phyloP scores from a whole-genome alignment of 2,329 filamentous ascomycete species.

The Mycosphaerelloides madeirae region DNA sequence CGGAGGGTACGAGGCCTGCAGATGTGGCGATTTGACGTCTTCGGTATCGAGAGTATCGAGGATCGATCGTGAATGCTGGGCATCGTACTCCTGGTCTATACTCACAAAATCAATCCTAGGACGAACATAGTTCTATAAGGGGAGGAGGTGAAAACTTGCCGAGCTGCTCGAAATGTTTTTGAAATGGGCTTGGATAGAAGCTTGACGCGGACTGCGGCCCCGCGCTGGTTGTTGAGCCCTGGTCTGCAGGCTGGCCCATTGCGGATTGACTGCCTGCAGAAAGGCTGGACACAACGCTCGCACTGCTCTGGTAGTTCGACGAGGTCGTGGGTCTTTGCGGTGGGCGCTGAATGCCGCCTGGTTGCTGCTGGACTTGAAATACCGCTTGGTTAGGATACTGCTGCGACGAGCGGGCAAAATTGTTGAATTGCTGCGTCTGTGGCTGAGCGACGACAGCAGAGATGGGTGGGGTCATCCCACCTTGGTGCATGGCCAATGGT shows the following conservation, averaged over 20 bases:
- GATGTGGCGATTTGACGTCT: slow-evolving; percentile 17
- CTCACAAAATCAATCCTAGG: slow-evolving; percentile 62
- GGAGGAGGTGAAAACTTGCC: slow-evolving; percentile 66
- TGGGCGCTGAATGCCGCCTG: slow-evolving; percentile 19
- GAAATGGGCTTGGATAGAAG: slow-evolving; percentile 83
- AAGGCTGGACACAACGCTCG: slow-evolving; percentile 32
- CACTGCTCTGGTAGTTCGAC: slow-evolving; percentile 22
- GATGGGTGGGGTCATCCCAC: slow-evolving; percentile 58
- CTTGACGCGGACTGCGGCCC: slow-evolving; percentile 37
- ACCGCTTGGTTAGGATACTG: slow-evolving; percentile 42
- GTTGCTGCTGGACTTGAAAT: slow-evolving; percentile 40
- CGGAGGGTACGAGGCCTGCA: slow-evolving; percentile 26
- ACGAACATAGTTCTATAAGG: slow-evolving; percentile 59
- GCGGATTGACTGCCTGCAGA: slow-evolving; percentile 19
- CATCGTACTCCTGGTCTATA: slow-evolving; percentile 94
- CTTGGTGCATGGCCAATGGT: slow-evolving; percentile 56
- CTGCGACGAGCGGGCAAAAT: slow-evolving; percentile 36
- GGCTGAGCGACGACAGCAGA: slow-evolving; percentile 53
- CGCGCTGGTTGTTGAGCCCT: slow-evolving; percentile 31
- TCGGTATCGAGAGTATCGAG: slow-evolving; percentile 57
- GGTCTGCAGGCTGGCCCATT: slow-evolving; percentile 25
- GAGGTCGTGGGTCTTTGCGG: slow-evolving; percentile 16
- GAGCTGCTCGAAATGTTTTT: slow-evolving; percentile 91
- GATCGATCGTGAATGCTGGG: slow-evolving; percentile 57
- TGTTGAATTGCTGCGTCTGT: slow-evolving; percentile 43